Percentiles rank a stretch among this genome's conserved stretches.
phyloP scores from a whole-genome alignment of 2,329 filamentous ascomycete species.

The Alternaria ethzedia region DNA sequence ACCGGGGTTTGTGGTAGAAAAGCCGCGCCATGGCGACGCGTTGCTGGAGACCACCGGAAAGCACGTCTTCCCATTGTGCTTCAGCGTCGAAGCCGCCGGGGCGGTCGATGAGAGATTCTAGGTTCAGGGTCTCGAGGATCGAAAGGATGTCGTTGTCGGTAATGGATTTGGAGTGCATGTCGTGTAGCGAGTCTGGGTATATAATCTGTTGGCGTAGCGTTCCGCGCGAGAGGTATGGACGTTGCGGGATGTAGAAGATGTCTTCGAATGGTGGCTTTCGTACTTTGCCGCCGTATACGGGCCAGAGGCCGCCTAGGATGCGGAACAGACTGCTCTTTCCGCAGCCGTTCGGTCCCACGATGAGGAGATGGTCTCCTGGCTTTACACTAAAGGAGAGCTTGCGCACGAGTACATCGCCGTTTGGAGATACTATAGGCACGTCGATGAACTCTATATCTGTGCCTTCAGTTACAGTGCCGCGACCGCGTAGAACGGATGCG shows the following conservation, averaged over 20 bases:
- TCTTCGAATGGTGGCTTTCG: constrained; percentile 88
- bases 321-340: constrained; percentile 96
- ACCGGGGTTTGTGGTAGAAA: constrained; percentile 91
- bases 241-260: constrained; percentile 98
- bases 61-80: constrained; percentile 94
- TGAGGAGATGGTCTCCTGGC: constrained; percentile 87
- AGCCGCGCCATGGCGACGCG: constrained; percentile 94
- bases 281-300: constrained; percentile 93
- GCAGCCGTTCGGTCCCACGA: constrained; percentile 95
- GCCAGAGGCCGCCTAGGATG: constrained; percentile 95
- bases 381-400: constrained; percentile 86
- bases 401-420: constrained; percentile 88
- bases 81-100: constrained; percentile 90
- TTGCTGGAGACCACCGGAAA: constrained; percentile 92
- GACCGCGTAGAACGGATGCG: constrained; percentile 78
- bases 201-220: constrained; percentile 96
- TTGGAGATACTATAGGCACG: constrained; percentile 95
- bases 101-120: constrained; percentile 80
- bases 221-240: constrained; percentile 89
- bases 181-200: constrained; percentile 86
- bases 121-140: constrained; percentile 79
- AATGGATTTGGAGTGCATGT: constrained; percentile 84
- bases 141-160: constrained; percentile 80
- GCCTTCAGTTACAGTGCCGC: constrained; percentile 83
- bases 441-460: constrained; percentile 82